phyloP scores from a whole-genome alignment of 306 rosid genomes.

The Fragaria vesca region DNA sequence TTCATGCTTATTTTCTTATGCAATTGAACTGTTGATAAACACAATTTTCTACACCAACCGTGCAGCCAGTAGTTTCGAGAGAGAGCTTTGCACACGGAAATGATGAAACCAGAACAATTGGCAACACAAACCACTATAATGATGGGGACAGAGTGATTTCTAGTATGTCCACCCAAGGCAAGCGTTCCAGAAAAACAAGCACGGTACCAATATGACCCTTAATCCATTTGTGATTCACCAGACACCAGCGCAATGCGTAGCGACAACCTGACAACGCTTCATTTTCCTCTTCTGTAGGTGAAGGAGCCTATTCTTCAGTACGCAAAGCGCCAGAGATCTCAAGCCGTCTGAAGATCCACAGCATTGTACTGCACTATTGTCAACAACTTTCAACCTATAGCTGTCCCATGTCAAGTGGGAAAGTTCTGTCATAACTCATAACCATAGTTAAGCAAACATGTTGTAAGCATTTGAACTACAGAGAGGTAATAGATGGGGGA shows the following conservation, averaged over 20 bases:
- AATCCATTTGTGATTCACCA: background rate
- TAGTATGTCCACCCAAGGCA: constrained; percentile 61
- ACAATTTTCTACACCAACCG: constrained; percentile 2
- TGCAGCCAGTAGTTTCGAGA: constrained; percentile 80
- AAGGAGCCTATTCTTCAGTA: constrained; percentile 85
- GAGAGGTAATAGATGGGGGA: background rate
- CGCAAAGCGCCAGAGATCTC: constrained; percentile 73
- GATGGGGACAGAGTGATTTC: constrained; percentile 51
- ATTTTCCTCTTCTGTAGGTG: constrained; percentile 49
- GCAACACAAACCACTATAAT: constrained; percentile 42
- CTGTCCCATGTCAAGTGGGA: background rate
- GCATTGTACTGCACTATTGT: background rate
- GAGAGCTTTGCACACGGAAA: constrained; percentile 70
- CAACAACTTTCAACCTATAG: background rate
- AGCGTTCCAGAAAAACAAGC: constrained; percentile 85
- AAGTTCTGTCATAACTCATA: background rate
- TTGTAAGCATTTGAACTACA: background rate
- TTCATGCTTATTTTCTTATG: background rate
- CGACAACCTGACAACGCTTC: background rate
- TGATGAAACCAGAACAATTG: constrained; percentile 45
- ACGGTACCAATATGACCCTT: constrained; percentile 37
- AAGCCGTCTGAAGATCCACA: constrained; percentile 37
- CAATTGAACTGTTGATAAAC: background rate
- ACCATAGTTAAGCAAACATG: background rate
- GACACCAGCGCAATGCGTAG: background rate